Conservation (phyloP, 225 moss, liverwort and hornwort genomes). For the Neckera pumila region DNA sequence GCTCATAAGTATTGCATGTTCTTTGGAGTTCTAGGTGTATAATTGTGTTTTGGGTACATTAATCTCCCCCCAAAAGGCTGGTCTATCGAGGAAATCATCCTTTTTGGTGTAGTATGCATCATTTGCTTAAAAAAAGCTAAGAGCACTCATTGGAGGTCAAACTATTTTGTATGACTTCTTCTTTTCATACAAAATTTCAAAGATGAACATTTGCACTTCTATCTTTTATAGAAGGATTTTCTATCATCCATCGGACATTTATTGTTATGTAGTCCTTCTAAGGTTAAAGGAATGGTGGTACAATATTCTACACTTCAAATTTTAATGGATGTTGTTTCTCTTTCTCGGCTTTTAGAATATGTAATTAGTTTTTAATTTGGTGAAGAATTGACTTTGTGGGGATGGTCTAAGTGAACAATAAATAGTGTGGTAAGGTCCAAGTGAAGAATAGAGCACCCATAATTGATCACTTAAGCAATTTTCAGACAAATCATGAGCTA, state of each 20-base stretch:
- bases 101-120: rapidly evolving
- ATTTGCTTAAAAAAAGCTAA: not conserved
- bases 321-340: not conserved
- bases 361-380: not conserved
- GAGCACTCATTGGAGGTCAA: not conserved
- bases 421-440: not conserved
- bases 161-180: not conserved
- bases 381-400: not conserved
- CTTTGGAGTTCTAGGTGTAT: not conserved
- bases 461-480: too few relatives aligned
- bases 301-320: not conserved
- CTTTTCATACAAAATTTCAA: not conserved
- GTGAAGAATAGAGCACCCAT: too few relatives aligned
- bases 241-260: rapidly evolving
- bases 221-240: not conserved
- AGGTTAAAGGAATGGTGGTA: not conserved
- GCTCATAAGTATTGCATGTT: too few relatives aligned
- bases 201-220: not conserved
- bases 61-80: rapidly evolving
- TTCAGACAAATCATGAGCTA: too few relatives aligned
- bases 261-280: rapidly evolving
- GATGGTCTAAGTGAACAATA: not conserved
- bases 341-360: not conserved
- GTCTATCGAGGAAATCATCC: rapidly evolving
- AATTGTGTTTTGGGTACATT: rapidly evolving